Base-by-base conservation (phyloP, 202 grass and related monocot genomes). In the Setaria italica region DNA sequence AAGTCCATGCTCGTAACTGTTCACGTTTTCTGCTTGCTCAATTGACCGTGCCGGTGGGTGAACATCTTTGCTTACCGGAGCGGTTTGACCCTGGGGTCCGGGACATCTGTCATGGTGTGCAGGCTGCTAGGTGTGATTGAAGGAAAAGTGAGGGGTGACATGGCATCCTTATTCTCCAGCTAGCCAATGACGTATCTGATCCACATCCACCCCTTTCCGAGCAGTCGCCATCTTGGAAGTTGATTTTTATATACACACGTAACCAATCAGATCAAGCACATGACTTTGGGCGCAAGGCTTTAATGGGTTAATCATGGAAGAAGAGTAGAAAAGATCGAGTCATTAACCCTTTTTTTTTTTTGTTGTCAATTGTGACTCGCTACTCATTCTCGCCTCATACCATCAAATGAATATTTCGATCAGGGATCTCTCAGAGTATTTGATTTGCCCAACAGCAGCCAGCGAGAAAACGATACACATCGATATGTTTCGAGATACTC, bases 1-100 rank as follows among this genome's bases (percentile, higher is more conserved):
- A 25, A 12, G 77, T 46, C 68, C 33, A 5, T 12, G 1, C 2
- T 9, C 37, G 4, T 9, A 25, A 32, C 39, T 70, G 30, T 82
- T 86, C 70, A 82, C 89, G 85, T 68, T 91, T 88, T 81, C 45
- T 57, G 74, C 35, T 53, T 54, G 73, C 80, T 49, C 17, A 42
- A 82, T 59, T 77, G 72, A 19, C 15, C 51, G 19, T 58, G 43
- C 53, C 32, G 69, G 20, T 20, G 33, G 35, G 50, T 7, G 15
- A 9, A 11, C 64, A 5, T 37, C n/a, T 54, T 55, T 25, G 45
- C 5, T 33, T 17, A 25, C 45, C 1, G 37, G 19, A 39, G 12
- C 3, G 21, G 2, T 63, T 20, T 66, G 74, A 79, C 55, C 46
- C 47, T 41, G 39, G 73, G 7, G 33, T 19, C 10, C 4, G 35